Percentiles rank a stretch among this genome's conserved stretches.
phyloP scores from a whole-genome alignment of 2,329 filamentous ascomycete species.

The Cercospora berteroae region DNA sequence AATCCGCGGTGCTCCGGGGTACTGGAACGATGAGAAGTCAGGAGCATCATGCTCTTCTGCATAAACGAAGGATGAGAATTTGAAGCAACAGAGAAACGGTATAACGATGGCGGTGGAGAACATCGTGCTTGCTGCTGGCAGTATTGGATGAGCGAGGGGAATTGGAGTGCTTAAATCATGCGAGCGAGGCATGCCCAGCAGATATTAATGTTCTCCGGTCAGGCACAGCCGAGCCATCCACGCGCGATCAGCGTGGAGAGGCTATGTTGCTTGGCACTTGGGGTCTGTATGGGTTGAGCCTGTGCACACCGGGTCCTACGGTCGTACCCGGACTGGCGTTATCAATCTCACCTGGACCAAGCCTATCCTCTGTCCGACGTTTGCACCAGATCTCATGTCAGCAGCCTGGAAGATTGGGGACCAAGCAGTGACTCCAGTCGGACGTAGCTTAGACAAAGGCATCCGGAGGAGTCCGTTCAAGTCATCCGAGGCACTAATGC shows the following conservation, averaged over 20 bases:
- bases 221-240: neutral
- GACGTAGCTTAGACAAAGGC: neutral
- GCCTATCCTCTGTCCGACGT: neutral
- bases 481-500: neutral
- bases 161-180: neutral
- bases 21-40: conserved; percentile 20
- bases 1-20: conserved; percentile 13
- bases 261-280: neutral
- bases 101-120: neutral
- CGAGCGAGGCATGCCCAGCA: neutral
- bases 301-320: neutral
- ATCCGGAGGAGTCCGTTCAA: neutral
- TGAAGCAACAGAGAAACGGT: neutral
- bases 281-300: neutral
- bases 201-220: neutral
- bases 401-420: neutral
- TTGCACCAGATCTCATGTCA: neutral
- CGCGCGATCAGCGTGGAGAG: neutral
- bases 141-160: neutral
- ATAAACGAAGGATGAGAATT: neutral
- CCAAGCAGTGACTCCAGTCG: neutral
- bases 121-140: neutral
- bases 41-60: conserved; percentile 2
- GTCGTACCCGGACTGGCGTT: neutral
- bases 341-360: neutral